These are phyloP conservation scores for Cladorrhinum sp. DNA, from an alignment of 2,329 filamentous ascomycete species.

Conservation along the genomic window DNA sequence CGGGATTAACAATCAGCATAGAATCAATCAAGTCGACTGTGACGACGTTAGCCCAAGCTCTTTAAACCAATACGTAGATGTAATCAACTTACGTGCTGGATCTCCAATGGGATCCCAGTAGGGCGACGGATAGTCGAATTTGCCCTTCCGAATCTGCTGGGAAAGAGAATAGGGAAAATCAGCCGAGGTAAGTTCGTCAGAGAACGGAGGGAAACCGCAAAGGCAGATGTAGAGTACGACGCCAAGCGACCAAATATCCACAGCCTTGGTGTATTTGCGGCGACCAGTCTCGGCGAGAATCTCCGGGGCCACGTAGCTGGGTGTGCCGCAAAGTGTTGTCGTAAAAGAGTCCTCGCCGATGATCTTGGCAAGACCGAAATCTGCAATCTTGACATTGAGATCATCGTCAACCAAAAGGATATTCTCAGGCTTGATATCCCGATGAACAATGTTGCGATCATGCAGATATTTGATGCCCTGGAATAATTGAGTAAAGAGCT, in stretches of 20 bases:
- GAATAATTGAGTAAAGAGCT: constrained; percentile 87
- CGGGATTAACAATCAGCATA: constrained; percentile 88
- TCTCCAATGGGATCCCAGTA: constrained; percentile 93
- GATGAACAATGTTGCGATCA: constrained; percentile 93
- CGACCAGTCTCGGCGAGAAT: constrained; percentile 80
- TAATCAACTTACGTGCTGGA: constrained; percentile 58
- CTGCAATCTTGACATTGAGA: constrained; percentile 83
- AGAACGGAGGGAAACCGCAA: constrained; percentile 95
- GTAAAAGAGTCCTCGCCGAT: constrained; percentile 98
- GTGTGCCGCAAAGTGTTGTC: constrained; percentile 93
- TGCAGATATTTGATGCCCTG: constrained; percentile 94
- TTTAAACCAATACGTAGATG: too few species aligned
- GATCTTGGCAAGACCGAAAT: constrained; percentile 97
- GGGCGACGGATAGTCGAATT: constrained; percentile 91
- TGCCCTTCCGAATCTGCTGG: constrained; percentile 83
- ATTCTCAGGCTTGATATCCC: constrained; percentile 97
- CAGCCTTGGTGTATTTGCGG: constrained; percentile 88
- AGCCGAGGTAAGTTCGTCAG: constrained; percentile 78
- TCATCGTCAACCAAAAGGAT: constrained; percentile 85
- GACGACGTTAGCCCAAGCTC: constrained; percentile 18
- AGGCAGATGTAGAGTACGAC: constrained; percentile 97
- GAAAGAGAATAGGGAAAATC: constrained; percentile 84
- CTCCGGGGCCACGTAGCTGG: constrained; percentile 93
- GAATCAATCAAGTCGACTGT: constrained; percentile 83
- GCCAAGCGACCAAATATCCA: constrained; percentile 96